phyloP scores from a whole-genome alignment of 2,329 filamentous ascomycete genomes.

The Pezicula carpinea region DNA sequence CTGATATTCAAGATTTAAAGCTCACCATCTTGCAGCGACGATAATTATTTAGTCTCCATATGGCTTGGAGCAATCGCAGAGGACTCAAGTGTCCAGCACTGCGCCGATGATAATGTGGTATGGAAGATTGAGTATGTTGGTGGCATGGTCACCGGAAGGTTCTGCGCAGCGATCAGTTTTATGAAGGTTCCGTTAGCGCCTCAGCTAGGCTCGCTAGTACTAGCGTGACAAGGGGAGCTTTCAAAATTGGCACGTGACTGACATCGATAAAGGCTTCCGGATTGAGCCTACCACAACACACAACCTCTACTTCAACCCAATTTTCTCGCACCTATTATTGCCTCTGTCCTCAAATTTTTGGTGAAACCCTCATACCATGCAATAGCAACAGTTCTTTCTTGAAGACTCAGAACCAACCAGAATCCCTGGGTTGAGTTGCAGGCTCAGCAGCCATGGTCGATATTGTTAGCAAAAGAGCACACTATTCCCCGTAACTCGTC shows the following conservation, averaged over 20 bases:
- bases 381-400: not conserved
- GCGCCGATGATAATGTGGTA: slow-evolving; percentile 4
- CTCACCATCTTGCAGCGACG: slow-evolving; percentile 25
- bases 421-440: too few species aligned
- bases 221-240: not conserved
- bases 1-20: not conserved
- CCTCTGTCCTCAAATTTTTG: not conserved
- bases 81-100: slow-evolving; percentile 27
- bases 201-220: too few species aligned
- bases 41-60: slow-evolving; percentile 18
- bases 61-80: slow-evolving; percentile 5
- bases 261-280: too few species aligned
- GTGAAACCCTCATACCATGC: not conserved
- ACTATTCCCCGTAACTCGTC: slow-evolving; percentile 47
- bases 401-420: too few species aligned
- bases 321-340: not conserved
- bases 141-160: not conserved
- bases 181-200: not conserved
- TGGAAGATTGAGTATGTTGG: not conserved
- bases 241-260: too few species aligned
- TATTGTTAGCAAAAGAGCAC: slow-evolving; percentile 40
- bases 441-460: slow-evolving; percentile 13
- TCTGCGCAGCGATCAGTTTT: not conserved
- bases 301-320: not conserved
- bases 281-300: too few species aligned